A percentile compares a stretch with the other conserved stretches of the same genome.
Evolutionary conservation across 1,284 basidiomycete species (phyloP).

Genomic region (Ustilago loliicola): DNA sequence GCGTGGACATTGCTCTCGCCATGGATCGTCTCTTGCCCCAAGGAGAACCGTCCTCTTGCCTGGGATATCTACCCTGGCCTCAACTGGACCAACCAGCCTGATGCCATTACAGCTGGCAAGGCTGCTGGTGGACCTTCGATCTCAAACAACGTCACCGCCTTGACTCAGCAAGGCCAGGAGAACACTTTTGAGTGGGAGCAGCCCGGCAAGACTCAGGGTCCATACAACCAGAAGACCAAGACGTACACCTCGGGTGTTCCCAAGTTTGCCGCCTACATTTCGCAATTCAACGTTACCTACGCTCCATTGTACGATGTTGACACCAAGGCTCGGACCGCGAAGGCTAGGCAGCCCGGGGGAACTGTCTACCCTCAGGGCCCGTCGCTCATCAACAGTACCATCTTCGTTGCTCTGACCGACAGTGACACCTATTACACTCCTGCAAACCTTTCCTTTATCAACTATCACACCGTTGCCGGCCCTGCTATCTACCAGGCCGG

Average conservation of each 20-base stretch:
- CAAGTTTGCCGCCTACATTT: constrained; percentile 56
- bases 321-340: constrained; percentile 45
- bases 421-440: constrained; percentile 46
- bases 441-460: constrained; percentile 53
- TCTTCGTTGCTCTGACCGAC: constrained; percentile 56
- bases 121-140: constrained; percentile 53
- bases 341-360: constrained; percentile 54
- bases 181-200: constrained; percentile 49
- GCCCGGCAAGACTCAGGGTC: constrained; percentile 52
- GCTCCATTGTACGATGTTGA: constrained; percentile 53
- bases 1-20: constrained; percentile 60
- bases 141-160: constrained; percentile 57
- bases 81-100: constrained; percentile 51
- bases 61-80: constrained; percentile 62
- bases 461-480: constrained; percentile 56
- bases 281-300: constrained; percentile 61
- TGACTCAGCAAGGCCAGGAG: constrained; percentile 48
- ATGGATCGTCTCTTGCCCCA: constrained; percentile 53
- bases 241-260: constrained; percentile 47
- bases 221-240: constrained; percentile 55
- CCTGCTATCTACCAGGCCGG: constrained; percentile 61
- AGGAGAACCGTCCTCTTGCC: constrained; percentile 48
- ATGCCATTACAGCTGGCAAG: constrained; percentile 45
- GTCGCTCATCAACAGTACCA: constrained; percentile 52
- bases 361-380: constrained; percentile 35